Base-by-base conservation (phyloP, 2,329 filamentous ascomycete species). In the Colletotrichum australisinense region DNA sequence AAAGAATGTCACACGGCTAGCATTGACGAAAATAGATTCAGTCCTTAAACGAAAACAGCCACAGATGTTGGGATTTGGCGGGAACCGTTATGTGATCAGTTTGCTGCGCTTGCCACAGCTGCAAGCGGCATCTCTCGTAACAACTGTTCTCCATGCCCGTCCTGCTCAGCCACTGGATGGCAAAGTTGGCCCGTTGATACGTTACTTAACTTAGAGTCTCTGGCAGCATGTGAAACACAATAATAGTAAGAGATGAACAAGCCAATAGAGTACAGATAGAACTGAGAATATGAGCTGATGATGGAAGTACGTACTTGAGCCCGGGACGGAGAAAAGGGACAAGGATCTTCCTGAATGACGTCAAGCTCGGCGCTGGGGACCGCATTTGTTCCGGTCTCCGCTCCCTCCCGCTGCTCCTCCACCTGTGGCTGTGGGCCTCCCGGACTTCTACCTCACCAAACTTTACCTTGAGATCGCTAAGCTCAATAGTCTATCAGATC, bases 351-450 rank as follows among this genome's bases (percentile, higher is more conserved):
- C 16, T 24, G 26, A 5, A 46, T 72, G 60, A 73, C 71, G 71
- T 73, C 71, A 73, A 19, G 16, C 56, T 52, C 67, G 67, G 68
- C 28, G 28, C 49, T 52, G 46, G 6, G 57, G 24, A 38, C 67
- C 71, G 46, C 46, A 56, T 66, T 71, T 53, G 71, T 57, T 66
- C 62, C 49, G 49, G 52, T 53, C 55, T 32, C 49, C 46, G 67
- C 22, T 49, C 60, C 4, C 24, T 35, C 35, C 22, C 24, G 12
- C 11, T 14, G 26, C 32, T 11, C 53, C 53, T 26, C 53, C 12
- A 6, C 53, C 11, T 22, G 22, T 26, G 12, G 14, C 11, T 22
- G 22, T 26, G 12, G 14, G 11, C 62, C 52, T 42, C 38, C 67
- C 60, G 42, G 19, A 19, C 42, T 49, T 11, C 42, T 49, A 35